Conservation (phyloP, 106 monocot species). For the Amphibolis antarctica region DNA sequence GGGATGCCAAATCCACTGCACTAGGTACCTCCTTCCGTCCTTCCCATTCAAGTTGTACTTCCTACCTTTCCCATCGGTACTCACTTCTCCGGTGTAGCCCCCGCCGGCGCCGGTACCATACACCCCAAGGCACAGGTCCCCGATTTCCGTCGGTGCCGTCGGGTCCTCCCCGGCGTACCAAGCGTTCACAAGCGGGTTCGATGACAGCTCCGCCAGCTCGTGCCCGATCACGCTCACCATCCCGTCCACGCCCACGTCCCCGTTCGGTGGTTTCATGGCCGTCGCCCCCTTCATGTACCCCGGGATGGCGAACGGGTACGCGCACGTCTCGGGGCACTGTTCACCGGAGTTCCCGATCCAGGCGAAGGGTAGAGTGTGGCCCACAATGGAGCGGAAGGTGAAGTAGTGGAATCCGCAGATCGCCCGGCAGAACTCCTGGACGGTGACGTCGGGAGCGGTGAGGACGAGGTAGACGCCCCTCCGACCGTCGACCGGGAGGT, state of each 20-base stretch:
- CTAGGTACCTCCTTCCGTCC: slow-evolving; percentile 39
- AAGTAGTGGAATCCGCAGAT: slow-evolving; percentile 78
- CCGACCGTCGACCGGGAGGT: slow-evolving; percentile 57
- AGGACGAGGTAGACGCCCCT: slow-evolving; percentile 79
- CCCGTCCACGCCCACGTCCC: slow-evolving; percentile 52
- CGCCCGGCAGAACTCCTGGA: slow-evolving; percentile 71
- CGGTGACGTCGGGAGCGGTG: slow-evolving; percentile 53
- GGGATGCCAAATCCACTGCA: slow-evolving; percentile 72
- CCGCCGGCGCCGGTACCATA: slow-evolving; percentile 66
- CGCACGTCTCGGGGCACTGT: slow-evolving; percentile 66
- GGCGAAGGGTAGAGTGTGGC: slow-evolving; percentile 70
- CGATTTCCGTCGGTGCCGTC: slow-evolving; percentile 68
- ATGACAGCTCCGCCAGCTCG: slow-evolving; percentile 66
- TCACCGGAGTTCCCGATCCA: slow-evolving; percentile 54
- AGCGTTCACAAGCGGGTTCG: slow-evolving; percentile 61
- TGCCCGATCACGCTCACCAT: slow-evolving; percentile 68
- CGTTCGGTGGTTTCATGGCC: slow-evolving; percentile 47
- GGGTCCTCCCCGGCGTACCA: slow-evolving; percentile 86
- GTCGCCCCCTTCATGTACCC: slow-evolving; percentile 30
- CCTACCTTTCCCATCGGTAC: slow-evolving; percentile 30
- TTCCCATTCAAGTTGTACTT: slow-evolving; percentile 44
- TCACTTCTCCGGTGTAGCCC: slow-evolving; percentile 53
- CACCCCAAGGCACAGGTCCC: slow-evolving; percentile 63
- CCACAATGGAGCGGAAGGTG: slow-evolving; percentile 68
- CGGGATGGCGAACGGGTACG: slow-evolving; percentile 70